These are phyloP conservation scores for Neoboletus subvelutipes DNA, from an alignment of 768 basidiomycete genomes.

Conservation along the genomic window DNA sequence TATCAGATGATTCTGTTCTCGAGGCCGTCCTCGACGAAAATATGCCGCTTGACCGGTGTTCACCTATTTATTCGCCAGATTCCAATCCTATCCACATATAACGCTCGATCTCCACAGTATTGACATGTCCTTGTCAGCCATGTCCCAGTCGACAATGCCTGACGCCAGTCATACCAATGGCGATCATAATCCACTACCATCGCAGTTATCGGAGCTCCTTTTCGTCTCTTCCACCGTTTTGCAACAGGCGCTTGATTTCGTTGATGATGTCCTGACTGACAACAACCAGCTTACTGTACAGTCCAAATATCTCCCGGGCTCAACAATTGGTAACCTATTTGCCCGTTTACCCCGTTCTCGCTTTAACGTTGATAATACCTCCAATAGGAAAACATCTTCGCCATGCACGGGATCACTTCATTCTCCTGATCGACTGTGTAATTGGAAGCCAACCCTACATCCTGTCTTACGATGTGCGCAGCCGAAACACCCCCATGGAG, in stretches of 20 bases:
- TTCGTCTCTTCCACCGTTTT: conserved; percentile 67
- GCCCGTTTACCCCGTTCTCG: not conserved
- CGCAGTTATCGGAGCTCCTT: conserved; percentile 53
- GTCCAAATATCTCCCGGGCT: conserved; percentile 81
- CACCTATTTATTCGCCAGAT: conserved; percentile 15
- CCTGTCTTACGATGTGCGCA: conserved; percentile 74
- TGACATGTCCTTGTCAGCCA: conserved; percentile 16
- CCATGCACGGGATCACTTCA: conserved; percentile 83
- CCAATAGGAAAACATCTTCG: conserved; percentile 77
- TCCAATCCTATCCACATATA: not conserved
- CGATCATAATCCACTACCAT: conserved; percentile 12
- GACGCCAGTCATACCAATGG: conserved; percentile 13
- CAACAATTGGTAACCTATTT: conserved; percentile 67
- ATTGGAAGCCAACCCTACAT: conserved; percentile 46
- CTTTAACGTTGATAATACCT: not conserved
- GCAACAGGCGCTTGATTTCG: conserved; percentile 68
- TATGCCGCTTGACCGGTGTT: conserved; percentile 15
- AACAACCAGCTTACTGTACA: conserved; percentile 68
- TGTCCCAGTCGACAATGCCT: conserved; percentile 21
- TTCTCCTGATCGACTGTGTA: conserved; percentile 59
- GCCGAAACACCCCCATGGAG: conserved; percentile 85
- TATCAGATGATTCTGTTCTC: conserved; percentile 22
- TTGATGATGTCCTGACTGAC: conserved; percentile 61
- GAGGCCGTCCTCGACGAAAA: conserved; percentile 24
- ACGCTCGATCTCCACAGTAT: not conserved